phyloP scores from a whole-genome alignment of 2,329 filamentous ascomycete species.

The Fusarium pininemorale region DNA sequence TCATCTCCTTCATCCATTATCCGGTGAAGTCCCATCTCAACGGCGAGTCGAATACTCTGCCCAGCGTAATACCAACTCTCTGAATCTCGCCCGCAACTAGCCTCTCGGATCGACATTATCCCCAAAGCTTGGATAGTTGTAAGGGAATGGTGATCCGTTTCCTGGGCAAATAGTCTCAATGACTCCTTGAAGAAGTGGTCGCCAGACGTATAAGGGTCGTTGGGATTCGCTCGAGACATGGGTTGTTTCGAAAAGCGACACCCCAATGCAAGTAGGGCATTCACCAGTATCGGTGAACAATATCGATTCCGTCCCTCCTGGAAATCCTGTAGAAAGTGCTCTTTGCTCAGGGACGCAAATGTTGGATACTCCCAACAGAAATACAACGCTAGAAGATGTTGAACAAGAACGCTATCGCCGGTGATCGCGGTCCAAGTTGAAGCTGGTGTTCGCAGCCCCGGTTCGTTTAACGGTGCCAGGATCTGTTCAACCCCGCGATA shows the following conservation, averaged over 20 bases:
- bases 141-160: constrained; percentile 67
- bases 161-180: constrained; percentile 66
- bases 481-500: constrained; percentile 59
- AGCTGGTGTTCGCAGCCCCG: constrained; percentile 54
- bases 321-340: constrained; percentile 75
- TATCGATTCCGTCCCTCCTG: constrained; percentile 67
- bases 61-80: constrained; percentile 78
- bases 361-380: constrained; percentile 82
- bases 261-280: constrained; percentile 71
- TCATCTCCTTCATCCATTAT: constrained; percentile 58
- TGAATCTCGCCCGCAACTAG: constrained; percentile 76
- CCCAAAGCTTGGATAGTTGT: constrained; percentile 80
- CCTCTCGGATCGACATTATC: constrained; percentile 79
- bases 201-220: constrained; percentile 71
- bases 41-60: constrained; percentile 75
- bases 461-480: constrained; percentile 56
- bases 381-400: constrained; percentile 72
- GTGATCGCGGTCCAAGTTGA: constrained; percentile 70
- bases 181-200: constrained; percentile 80
- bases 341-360: constrained; percentile 76
- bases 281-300: constrained; percentile 74
- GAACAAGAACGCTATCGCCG: constrained; percentile 64
- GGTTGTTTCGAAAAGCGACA: constrained; percentile 75
- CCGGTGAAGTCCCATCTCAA: constrained; percentile 76
- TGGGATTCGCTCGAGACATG: constrained; percentile 68